Base-by-base conservation (phyloP, 352 stramenopile genomes). In the Halophytophthora polymorphica region DNA sequence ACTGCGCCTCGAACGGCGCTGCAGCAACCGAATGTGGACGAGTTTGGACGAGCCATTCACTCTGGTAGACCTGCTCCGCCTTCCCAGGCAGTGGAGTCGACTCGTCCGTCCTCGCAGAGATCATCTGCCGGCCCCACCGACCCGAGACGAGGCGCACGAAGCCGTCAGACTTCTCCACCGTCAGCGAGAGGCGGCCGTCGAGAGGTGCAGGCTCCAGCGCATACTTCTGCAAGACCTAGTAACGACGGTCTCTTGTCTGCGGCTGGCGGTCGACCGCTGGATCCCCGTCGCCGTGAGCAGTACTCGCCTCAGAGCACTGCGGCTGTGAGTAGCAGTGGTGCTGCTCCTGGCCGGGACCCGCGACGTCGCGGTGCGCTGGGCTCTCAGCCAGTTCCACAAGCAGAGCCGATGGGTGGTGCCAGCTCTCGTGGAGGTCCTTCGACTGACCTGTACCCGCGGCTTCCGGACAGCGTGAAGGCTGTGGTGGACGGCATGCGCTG, bases 391-490 rank as follows among this genome's bases (percentile, higher is more conserved):
- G 52, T 47, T n/a, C 39, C 38, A 51, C 39, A 60, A 58, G 40
- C 43, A 34, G 12, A 23, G 1, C 33, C 50, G 25, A 11, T 28
- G n/a, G 47, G 41, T 2, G 40, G 58, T 7, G 51, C 56, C 13
- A 58, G 57, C 2, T 39, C 57, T 49, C 49, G 35, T 31, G 31
- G n/a, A 10, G 33, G 14, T 6, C 40, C 31, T 17, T 37, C 41
- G n/a, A 83, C 47, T 42, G 80, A 83, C 12, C 52, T 93, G 31
- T 91, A 80, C 45, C 62, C 73, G n/a, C 77, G 76, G 10, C 52
- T 93, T 0, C 71, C 80, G 1, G 18, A 13, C 3, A 64, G 56
- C 15, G 76, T 91, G 11, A 68, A 59, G n/a, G 43, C 61, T 14
- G 67, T 83, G 7, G 59, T 93, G 13, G 68, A 90, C 47, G 65